Conservation (phyloP, 169 alveolate species). For the Plasmodium chabaudi region DNA sequence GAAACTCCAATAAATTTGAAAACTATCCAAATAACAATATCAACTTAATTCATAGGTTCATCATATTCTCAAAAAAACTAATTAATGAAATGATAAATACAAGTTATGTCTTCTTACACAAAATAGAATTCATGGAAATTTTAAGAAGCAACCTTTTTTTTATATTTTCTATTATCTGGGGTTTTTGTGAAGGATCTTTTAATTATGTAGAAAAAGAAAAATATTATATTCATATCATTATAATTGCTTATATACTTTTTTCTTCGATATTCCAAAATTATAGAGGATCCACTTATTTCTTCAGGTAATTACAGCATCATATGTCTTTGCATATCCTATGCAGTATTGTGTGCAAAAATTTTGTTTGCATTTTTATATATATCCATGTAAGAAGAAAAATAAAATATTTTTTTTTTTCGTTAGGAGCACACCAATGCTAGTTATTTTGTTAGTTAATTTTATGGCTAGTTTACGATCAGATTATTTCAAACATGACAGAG, state of each 20-base stretch:
- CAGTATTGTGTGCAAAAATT: not conserved
- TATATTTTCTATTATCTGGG: slow-evolving; percentile 33
- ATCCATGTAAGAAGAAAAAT: not conserved
- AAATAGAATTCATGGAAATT: not conserved
- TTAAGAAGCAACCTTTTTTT: slow-evolving; percentile 17
- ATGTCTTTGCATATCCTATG: not conserved
- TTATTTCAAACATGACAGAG: slow-evolving; percentile 33
- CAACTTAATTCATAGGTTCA: too few species aligned
- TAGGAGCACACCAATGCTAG: slow-evolving; percentile 19
- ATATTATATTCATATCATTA: slow-evolving; percentile 28
- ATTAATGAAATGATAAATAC: not conserved
- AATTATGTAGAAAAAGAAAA: slow-evolving; percentile 22
- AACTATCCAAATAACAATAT: not conserved
- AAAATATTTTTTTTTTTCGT: not conserved
- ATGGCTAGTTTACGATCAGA: slow-evolving; percentile 6
- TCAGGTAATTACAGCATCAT: slow-evolving; percentile 17
- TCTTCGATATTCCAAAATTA: slow-evolving; percentile 1
- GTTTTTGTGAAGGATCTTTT: slow-evolving; percentile 24
- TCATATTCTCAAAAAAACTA: too few species aligned
- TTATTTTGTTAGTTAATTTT: slow-evolving; percentile 8
- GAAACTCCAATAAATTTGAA: not conserved
- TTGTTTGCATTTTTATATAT: not conserved
- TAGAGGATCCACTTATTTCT: not conserved
- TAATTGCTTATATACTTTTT: slow-evolving; percentile 17
- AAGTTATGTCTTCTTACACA: not conserved